phyloP scores from a whole-genome alignment of 2,329 filamentous ascomycete species.

The Cladophialophora bantiana region DNA sequence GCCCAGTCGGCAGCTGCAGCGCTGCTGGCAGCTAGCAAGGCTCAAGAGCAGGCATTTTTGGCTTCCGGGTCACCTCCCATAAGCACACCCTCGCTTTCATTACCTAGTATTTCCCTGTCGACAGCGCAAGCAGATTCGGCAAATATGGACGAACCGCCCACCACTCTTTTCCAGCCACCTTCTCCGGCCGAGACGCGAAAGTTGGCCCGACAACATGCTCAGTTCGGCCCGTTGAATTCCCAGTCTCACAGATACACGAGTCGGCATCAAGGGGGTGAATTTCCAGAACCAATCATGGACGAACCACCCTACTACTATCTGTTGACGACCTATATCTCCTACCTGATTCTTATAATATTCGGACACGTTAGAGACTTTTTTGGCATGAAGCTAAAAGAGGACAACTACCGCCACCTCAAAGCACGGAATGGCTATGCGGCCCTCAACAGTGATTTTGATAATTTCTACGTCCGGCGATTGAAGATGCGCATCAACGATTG shows the following conservation, averaged over 20 bases:
- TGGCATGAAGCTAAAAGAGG: constrained; percentile 89
- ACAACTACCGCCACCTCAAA: constrained; percentile 84
- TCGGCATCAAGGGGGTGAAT: constrained; percentile 79
- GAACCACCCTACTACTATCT: constrained; percentile 97
- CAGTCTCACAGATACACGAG: constrained; percentile 87
- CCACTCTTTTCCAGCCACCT: constrained; percentile 86
- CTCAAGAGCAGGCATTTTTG: constrained; percentile 65
- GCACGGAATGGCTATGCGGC: constrained; percentile 89
- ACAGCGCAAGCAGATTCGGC: constrained; percentile 80
- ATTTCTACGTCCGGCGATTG: constrained; percentile 91
- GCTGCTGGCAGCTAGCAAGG: constrained; percentile 71
- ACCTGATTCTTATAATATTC: constrained; percentile 92
- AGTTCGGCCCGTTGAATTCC: constrained; percentile 86
- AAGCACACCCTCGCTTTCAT: constrained; percentile 73
- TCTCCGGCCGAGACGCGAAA: constrained; percentile 81
- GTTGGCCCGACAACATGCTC: constrained; percentile 79
- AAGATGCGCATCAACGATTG: constrained; percentile 97
- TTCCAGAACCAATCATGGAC: constrained; percentile 86
- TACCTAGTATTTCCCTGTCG: constrained; percentile 91
- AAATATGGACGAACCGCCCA: constrained; percentile 74
- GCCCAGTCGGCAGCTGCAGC: constrained; percentile 60
- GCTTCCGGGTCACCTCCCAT: constrained; percentile 69
- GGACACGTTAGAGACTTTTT: constrained; percentile 98
- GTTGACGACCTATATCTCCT: constrained; percentile 97
- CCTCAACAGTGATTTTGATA: constrained; percentile 97